phyloP scores from a whole-genome alignment of 352 stramenopile genomes.

The Bremia lactucae region DNA sequence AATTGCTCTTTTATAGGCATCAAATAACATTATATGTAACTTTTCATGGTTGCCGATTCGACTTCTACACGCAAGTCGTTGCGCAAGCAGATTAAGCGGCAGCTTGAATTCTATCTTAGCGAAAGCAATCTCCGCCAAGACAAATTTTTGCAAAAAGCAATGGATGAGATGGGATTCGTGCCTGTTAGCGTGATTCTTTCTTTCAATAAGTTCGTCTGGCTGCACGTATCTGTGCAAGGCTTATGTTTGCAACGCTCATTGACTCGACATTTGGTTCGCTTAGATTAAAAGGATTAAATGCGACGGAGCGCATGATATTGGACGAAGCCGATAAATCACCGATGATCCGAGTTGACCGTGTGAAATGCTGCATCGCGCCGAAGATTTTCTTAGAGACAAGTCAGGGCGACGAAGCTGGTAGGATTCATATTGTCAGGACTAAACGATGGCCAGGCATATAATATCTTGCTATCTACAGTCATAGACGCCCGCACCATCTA shows the following conservation, averaged over 20 bases:
- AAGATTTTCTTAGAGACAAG: constrained; percentile 17
- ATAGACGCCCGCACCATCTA: constrained; percentile 53
- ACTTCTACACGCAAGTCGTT: constrained; percentile 50
- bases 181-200: constrained; percentile 43
- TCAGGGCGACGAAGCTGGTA: constrained; percentile 19
- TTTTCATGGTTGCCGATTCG: no score
- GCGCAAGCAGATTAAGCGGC: constrained; percentile 59
- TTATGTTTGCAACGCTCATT: no score
- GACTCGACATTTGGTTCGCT: not conserved
- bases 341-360: constrained; percentile 31
- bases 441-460: not conserved
- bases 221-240: not conserved
- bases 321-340: constrained; percentile 50
- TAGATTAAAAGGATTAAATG: constrained; percentile 43
- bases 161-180: constrained; percentile 58
- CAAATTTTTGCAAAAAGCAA: constrained; percentile 69
- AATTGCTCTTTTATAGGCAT: no score
- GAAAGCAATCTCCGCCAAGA: constrained; percentile 68
- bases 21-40: no score
- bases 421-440: not conserved
- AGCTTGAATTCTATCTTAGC: constrained; percentile 79
- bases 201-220: constrained; percentile 42
- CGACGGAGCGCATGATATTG: constrained; percentile 43
- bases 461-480: not conserved
- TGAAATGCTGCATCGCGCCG: constrained; percentile 33